A percentile compares a stretch with the other conserved stretches of the same genome.
Conservation (phyloP, 805 yeast genomes). For the Spathaspora sp. region DNA sequence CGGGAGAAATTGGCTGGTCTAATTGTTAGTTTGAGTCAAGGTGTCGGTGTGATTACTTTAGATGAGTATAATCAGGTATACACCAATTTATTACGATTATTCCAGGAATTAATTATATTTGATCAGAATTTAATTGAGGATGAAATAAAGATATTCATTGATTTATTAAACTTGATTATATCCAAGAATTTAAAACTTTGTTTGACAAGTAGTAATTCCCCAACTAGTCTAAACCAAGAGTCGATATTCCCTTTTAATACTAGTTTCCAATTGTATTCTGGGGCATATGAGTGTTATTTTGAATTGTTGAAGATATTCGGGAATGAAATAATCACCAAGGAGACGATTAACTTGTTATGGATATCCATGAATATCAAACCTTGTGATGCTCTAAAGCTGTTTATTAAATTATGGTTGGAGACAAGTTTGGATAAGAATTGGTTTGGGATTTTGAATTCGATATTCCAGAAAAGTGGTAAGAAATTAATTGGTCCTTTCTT, state of each 20-base stretch:
- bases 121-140: slow-evolving; percentile 34
- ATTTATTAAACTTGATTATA: slow-evolving; percentile 23
- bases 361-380: slow-evolving; percentile 47
- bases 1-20: slow-evolving; percentile 22
- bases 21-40: slow-evolving; percentile 24
- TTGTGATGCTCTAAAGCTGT: slow-evolving; percentile 38
- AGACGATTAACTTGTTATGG: slow-evolving; percentile 59
- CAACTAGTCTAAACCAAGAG: slow-evolving; percentile 36
- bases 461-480: slow-evolving; percentile 44
- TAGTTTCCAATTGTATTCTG: slow-evolving; percentile 33
- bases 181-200: slow-evolving; percentile 36
- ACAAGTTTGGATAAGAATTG: slow-evolving; percentile 47
- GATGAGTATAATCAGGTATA: slow-evolving; percentile 24
- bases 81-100: slow-evolving; percentile 19
- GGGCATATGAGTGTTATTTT: slow-evolving; percentile 53
- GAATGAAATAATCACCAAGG: slow-evolving; percentile 27
- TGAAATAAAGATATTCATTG: slow-evolving; percentile 26
- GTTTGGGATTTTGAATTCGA: slow-evolving; percentile 52
- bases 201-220: slow-evolving; percentile 23
- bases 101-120: slow-evolving; percentile 37
- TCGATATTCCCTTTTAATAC: slow-evolving; percentile 45
- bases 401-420: slow-evolving; percentile 61
- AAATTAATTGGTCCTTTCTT: slow-evolving; percentile 39
- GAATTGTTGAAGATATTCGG: slow-evolving; percentile 54
- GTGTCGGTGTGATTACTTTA: slow-evolving; percentile 27